Percentiles rank a stretch among this genome's conserved stretches.
phyloP scores from a whole-genome alignment of 768 basidiomycete species.

The Boletus coccyginus region DNA sequence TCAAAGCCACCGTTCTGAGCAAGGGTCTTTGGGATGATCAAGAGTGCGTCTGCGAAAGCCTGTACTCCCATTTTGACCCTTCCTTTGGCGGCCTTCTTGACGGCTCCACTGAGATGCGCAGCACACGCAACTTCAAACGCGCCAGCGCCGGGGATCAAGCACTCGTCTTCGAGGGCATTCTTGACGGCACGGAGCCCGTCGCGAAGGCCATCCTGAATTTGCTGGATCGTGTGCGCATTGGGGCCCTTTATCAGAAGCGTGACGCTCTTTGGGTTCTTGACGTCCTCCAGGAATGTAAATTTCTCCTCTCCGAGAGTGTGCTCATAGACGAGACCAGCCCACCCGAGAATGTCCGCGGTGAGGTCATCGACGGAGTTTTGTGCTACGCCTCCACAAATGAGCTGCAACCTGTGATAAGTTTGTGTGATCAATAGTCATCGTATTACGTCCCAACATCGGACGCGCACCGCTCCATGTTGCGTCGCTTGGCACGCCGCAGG shows the following conservation, averaged over 20 bases:
- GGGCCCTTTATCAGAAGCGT: constrained; percentile 98
- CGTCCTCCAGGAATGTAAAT: constrained; percentile 96
- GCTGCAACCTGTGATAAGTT: constrained; percentile 63
- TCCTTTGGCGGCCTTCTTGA: constrained; percentile 88
- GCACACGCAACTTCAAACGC: constrained; percentile 96
- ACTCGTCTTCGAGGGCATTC: constrained; percentile 91
- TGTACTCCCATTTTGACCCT: constrained; percentile 96
- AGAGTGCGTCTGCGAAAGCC: constrained; percentile 91
- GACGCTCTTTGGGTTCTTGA: constrained; percentile 91
- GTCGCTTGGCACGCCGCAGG: constrained; percentile 90
- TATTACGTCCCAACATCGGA: constrained; percentile 28
- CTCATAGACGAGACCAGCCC: constrained; percentile 98
- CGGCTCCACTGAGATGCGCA: constrained; percentile 70
- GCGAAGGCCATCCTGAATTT: constrained; percentile 96
- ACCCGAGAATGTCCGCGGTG: constrained; percentile 86
- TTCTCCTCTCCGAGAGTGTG: constrained; percentile 99
- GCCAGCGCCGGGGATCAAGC: constrained; percentile 92
- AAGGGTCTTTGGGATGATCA: constrained; percentile 95
- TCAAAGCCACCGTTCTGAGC: constrained; percentile 96
- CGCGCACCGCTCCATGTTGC: constrained; percentile 94
- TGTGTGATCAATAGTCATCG: constrained; percentile 21
- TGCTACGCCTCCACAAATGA: constrained; percentile 90
- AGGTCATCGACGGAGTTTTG: constrained; percentile 99
- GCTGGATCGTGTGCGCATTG: constrained; percentile 92
- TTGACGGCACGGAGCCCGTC: constrained; percentile 96